Conservation (phyloP, 1,284 basidiomycete genomes). For the Leccinum subrobustum region DNA sequence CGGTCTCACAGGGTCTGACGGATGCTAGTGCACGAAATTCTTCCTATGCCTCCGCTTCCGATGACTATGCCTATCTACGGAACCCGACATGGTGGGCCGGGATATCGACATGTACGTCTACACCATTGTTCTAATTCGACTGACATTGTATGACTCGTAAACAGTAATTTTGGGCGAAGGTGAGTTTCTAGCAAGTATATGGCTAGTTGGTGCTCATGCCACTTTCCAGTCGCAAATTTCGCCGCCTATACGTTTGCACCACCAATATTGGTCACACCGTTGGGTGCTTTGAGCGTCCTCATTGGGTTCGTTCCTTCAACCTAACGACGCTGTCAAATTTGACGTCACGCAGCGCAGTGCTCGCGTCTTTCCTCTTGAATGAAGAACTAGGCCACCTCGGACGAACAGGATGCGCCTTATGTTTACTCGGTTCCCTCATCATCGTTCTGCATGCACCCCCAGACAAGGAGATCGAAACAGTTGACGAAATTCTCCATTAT, state of each 20-base stretch:
- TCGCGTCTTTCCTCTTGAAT: conserved; percentile 90
- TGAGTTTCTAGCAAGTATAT: conserved; percentile 33
- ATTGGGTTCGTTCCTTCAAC: conserved; percentile 69
- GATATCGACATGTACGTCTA: conserved; percentile 82
- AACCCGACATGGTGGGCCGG: conserved; percentile 99
- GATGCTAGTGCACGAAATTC: conserved; percentile 64
- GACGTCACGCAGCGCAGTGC: conserved; percentile 66
- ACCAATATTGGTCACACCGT: conserved; percentile 93
- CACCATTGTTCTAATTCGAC: neutral
- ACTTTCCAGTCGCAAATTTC: conserved; percentile 87
- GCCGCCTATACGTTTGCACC: conserved; percentile 98
- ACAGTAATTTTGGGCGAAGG: conserved; percentile 90
- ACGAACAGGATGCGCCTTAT: conserved; percentile 88
- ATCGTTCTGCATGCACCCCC: conserved; percentile 97
- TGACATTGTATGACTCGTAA: conserved; percentile 9
- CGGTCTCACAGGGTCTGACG: conserved; percentile 66
- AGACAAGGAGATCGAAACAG: conserved; percentile 91
- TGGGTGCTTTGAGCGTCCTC: conserved; percentile 95
- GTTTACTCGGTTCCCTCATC: conserved; percentile 89
- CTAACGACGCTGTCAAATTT: conserved; percentile 4
- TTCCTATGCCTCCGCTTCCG: conserved; percentile 63
- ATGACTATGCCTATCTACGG: conserved; percentile 81
- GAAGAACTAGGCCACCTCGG: conserved; percentile 95
- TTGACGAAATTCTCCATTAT: conserved; percentile 91
- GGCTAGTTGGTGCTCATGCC: conserved; percentile 5